Evolutionary conservation across 1,284 basidiomycete genomes (phyloP), one percentile per base, ranked within the genome.

Genomic region (Irpex rosettiformis): DNA sequence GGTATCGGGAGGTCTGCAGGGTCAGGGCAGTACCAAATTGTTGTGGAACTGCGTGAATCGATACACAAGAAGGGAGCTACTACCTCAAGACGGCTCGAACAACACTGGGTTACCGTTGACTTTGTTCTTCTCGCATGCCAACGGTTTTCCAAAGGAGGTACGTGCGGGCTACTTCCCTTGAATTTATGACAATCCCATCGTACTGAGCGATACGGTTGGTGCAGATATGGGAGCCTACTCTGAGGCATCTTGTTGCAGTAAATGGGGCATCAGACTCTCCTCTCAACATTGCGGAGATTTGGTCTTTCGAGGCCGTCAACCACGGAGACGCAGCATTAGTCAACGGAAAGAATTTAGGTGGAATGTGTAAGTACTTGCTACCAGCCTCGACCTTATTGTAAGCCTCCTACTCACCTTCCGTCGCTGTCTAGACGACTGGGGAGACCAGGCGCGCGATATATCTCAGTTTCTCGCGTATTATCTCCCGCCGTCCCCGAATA

Each of bases 271-370:
- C 61, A 5, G 24, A 57, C 0, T 55, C 62, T 5, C 58, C 58
- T 13, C 66, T 68, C 37, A 48, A 55, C 27, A 62, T 87, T 8
- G 76, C 81, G 54, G 85, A 87, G 63, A 75, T 86, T 13, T 86
- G 83, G 82, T 64, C 76, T 1, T 72, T 84, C 60, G 84, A 86
- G 66, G 77, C 79, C 48, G 73, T 77, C 3, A 79, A 83, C 60
- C 83, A 85, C 57, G 84, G 81, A 1, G 83, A 84, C 45, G 72
- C 80, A 3, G 77, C 75, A 0, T 67, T 81, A 13, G 62, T 86
- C 40, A 86, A 86, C 61, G 71, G 68, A 0, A 72, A 73, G 0
- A 69, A 70, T 4, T 68, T 85, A 0, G 79, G 81, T 3, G 77
- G 79, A 33, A 69, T 75, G 6, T 78, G 79, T 81, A 55, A 59